Conservation (phyloP, 495 filamentous ascomycete genomes). For the Neurospora sp. region DNA sequence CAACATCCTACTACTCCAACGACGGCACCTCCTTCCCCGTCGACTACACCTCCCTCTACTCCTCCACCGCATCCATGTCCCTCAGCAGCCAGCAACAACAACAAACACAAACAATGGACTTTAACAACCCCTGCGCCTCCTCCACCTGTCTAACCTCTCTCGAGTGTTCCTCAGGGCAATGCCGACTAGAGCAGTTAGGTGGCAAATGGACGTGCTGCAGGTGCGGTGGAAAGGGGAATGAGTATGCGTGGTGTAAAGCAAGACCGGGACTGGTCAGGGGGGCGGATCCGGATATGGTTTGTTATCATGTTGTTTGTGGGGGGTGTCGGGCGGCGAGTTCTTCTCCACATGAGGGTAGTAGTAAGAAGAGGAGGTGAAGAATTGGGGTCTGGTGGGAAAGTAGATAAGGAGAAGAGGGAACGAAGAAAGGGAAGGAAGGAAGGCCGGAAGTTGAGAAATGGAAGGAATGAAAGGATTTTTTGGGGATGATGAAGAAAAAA, state of each 20-base stretch:
- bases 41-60: background rate
- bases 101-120: conserved; percentile 15
- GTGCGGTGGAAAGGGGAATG: conserved; percentile 31
- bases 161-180: conserved; percentile 32
- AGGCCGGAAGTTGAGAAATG: no score
- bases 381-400: background rate
- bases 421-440: no score
- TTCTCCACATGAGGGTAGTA: no score
- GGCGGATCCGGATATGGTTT: conserved; percentile 35
- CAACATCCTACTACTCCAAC: background rate
- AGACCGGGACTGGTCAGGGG: conserved; percentile 18
- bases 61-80: background rate
- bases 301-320: conserved; percentile 24
- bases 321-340: conserved; percentile 12
- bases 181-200: conserved; percentile 31
- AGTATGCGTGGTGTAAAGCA: conserved; percentile 8
- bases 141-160: conserved; percentile 31
- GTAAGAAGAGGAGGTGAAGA: background rate
- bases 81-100: background rate
- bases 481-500: no score
- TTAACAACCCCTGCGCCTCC: conserved; percentile 30
- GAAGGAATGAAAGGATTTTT: no score
- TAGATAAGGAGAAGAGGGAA: background rate
- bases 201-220: conserved; percentile 35
- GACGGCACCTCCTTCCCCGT: background rate